Evolutionary conservation across 495 filamentous ascomycete species (phyloP), one percentile per base, ranked within the genome.

Genomic region (Penicillium subrubescens): DNA sequence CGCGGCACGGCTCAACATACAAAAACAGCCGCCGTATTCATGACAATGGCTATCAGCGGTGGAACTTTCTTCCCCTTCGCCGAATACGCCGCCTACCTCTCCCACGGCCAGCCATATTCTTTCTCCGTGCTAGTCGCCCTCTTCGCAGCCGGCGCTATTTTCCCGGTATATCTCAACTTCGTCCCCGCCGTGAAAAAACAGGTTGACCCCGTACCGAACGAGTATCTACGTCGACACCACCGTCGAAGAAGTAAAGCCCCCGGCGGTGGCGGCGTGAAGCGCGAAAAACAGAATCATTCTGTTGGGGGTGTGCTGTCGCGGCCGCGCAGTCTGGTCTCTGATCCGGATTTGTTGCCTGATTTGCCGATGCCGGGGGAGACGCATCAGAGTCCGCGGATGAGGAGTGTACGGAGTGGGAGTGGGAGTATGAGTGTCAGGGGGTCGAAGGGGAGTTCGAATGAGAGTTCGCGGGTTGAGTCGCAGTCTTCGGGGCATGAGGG

Each of bases 1-100:
- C 87, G 87, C 34, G 89, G 89, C 17, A 80, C 87, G 15, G 88
- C 84, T 8, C 74, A 71, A 14, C 81, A 87, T 69, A 88, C 86
- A 5, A 90, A 90, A 66, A 81, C 83, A 8, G 88, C 82, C 8
- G 72, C 82, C 3, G 77, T 82, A 0, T 60, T 85, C 29, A 68
- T 90, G 48, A 83, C 88, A 3, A 77, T 79, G n/a, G 82, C 84
- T 11, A 82, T 85, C 59, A 77, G 80, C 50, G 87, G 88, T 11
- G 89, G 86, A 6, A 81, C 81, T 1, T 77, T 82, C 53, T 83
- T 87, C 59, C 82, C 87, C 0, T 85, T 85, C 29, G 82, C 87
- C 46, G 79, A 84, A 62, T 81, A 83, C 60, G 78, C 74, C 1
- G 77, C 81, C 15, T 71, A 79, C 15, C 67, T 82, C 34, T 61